These are phyloP conservation scores for Fistulinella staudtii DNA, from an alignment of 1,284 basidiomycete genomes.

Conservation along the genomic window DNA sequence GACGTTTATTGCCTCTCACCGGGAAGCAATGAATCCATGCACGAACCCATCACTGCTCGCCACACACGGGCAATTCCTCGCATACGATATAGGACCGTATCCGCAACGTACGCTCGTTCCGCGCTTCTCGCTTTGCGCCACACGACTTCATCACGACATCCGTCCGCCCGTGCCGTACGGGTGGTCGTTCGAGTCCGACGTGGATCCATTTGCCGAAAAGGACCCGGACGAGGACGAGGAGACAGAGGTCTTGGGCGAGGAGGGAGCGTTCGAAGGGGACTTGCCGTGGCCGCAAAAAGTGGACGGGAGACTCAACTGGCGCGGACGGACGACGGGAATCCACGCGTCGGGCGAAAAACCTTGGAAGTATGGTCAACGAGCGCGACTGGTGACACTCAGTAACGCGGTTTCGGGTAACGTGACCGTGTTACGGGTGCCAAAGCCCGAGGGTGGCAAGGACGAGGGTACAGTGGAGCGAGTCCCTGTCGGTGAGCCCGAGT, in stretches of 20 bases:
- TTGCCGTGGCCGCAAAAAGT: conserved; percentile 53
- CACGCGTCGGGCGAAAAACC: conserved; percentile 38
- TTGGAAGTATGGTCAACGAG: conserved; percentile 52
- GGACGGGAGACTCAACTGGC: conserved; percentile 58
- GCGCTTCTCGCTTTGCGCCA: conserved; percentile 54
- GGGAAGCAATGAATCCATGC: conserved; percentile 59
- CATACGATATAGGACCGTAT: conserved; percentile 46
- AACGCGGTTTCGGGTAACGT: conserved; percentile 34
- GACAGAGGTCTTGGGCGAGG: no score
- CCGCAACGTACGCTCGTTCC: conserved; percentile 48
- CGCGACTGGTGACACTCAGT: conserved; percentile 35
- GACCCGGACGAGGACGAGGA: not conserved
- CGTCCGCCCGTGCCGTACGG: conserved; percentile 48
- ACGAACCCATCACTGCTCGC: conserved; percentile 46
- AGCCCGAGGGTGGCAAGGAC: not conserved
- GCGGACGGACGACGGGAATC: conserved; percentile 66
- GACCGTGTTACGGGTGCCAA: conserved; percentile 18
- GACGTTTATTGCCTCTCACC: conserved; percentile 53
- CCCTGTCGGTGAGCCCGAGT: conserved; percentile 41
- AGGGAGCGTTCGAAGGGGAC: conserved; percentile 39
- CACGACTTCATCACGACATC: conserved; percentile 58
- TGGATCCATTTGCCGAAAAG: not conserved
- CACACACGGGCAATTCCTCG: conserved; percentile 56
- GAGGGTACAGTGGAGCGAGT: conserved; percentile 14
- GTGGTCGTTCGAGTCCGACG: conserved; percentile 35